Evolutionary conservation across 306 rosid species (phyloP), one percentile per base, ranked within the genome.

Genomic region (Lotus japonicus): DNA sequence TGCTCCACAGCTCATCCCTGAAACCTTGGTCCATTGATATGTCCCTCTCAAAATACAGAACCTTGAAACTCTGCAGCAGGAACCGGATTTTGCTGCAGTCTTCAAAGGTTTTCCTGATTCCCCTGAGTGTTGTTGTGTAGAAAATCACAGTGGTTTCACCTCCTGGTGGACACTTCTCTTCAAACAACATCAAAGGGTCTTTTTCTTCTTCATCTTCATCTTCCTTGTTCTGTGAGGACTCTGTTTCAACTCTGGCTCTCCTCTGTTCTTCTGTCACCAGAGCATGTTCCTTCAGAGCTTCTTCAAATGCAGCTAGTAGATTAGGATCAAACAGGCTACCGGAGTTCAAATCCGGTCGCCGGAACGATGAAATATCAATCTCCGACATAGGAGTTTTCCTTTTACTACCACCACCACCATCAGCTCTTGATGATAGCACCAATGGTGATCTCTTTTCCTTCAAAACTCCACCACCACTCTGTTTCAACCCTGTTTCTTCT

Each of bases 51-150:
- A 46, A 59, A 66, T 82, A 90, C 53, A 71, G 19, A 17, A 94
- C 88, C 68, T 82, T 82, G 50, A 88, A 90, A 61, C 95, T 94
- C 54, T 94, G 89, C 0, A 94, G 71, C 0, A 88, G 83, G 71
- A 88, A 94, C 0, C 99, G 85, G 9, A 90, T 66, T 74, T 82
- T 88, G 73, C 64, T 81, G 84, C 99, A 94, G 5, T 89, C 84
- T 21, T 94, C 99, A 14, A 88, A 90, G 0, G 99, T 90, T 60
- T 90, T 94, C 3, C 95, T 50, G 56, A 94, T 85, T 36, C 97
- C 99, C 13, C 88, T 52, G 0, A 94, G 86, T 0, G 89, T 75
- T 0, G 99, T 94, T 4, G 99, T 81, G 95, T 94, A 94, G 51
- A 94, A 78, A 59, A 94, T 78, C 48, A 87, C 96, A 0, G 83